phyloP scores from a whole-genome alignment of 2,329 filamentous ascomycete genomes.

The Exutisphaerella laricina region DNA sequence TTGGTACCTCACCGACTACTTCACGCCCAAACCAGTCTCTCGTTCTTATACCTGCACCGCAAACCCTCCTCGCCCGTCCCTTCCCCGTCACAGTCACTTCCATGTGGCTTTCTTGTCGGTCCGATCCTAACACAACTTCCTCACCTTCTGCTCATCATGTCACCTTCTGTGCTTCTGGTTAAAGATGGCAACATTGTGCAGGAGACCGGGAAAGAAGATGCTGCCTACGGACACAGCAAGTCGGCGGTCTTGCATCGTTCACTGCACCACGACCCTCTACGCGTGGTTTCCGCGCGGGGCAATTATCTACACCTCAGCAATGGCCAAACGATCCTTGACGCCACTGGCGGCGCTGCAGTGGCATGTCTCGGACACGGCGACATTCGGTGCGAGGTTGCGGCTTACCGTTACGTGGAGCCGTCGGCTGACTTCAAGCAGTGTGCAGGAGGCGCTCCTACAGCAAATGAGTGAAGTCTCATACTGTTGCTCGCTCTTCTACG shows the following conservation, averaged over 20 bases:
- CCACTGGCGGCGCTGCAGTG: conserved; percentile 67
- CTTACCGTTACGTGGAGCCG: neutral
- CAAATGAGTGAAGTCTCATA: conserved; percentile 58
- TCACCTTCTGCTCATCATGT: conserved; percentile 11
- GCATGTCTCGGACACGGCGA: conserved; percentile 65
- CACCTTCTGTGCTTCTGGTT: conserved; percentile 17
- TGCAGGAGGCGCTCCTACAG: conserved; percentile 53
- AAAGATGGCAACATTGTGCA: conserved; percentile 25
- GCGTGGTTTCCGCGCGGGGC: conserved; percentile 46
- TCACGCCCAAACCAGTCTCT: neutral
- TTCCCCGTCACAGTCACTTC: neutral
- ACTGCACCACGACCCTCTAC: conserved; percentile 43
- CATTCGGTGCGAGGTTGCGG: conserved; percentile 38
- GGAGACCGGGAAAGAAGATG: conserved; percentile 6
- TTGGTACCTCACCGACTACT: neutral
- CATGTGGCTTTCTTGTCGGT: no score
- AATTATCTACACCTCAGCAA: conserved; percentile 49
- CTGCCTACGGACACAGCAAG: conserved; percentile 6
- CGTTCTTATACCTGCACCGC: neutral
- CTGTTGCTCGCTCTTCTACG: conserved; percentile 55
- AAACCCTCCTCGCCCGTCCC: neutral
- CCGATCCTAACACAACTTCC: no score
- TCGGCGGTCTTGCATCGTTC: conserved; percentile 47
- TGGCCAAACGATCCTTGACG: conserved; percentile 62
- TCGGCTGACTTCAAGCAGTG: conserved; percentile 27